Conservation (phyloP, 257 asterid genomes). For the Capsicum rhomboideum region DNA sequence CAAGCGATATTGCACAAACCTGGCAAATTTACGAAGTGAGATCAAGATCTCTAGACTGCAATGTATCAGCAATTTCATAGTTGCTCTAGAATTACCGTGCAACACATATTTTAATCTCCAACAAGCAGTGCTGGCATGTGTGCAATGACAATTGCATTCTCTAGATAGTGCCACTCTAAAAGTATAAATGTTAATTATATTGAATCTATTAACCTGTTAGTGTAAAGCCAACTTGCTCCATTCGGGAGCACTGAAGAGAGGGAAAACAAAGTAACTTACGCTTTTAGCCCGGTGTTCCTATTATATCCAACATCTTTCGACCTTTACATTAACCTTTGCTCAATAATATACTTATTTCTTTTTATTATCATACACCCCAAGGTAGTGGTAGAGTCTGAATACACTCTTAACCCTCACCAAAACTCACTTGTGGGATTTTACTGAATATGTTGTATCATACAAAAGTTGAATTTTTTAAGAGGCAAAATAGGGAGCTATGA, state of each 20-base stretch:
- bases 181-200: not conserved
- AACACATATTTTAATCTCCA: not conserved
- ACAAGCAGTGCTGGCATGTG: not conserved
- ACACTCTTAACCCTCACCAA: too few species aligned
- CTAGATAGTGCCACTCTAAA: not conserved
- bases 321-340: not conserved
- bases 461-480: not conserved
- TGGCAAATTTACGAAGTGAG: too few species aligned
- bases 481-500: not conserved
- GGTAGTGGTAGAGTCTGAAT: not conserved
- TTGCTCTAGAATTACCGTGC: not conserved
- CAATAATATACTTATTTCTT: too few species aligned
- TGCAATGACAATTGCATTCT: not conserved
- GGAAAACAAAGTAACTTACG: not conserved
- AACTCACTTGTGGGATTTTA: too few species aligned
- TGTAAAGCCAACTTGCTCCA: not conserved
- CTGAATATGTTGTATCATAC: not conserved
- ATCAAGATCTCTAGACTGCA: too few species aligned
- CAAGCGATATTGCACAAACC: not conserved
- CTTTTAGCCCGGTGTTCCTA: not conserved
- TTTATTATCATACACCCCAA: too few species aligned
- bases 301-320: not conserved
- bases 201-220: not conserved
- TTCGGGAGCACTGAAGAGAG: not conserved
- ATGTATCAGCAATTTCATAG: not conserved